Evolutionary conservation across 2,329 filamentous ascomycete species (phyloP), one percentile per base, ranked within the genome.

Genomic region (Chaetomium globosum): DNA sequence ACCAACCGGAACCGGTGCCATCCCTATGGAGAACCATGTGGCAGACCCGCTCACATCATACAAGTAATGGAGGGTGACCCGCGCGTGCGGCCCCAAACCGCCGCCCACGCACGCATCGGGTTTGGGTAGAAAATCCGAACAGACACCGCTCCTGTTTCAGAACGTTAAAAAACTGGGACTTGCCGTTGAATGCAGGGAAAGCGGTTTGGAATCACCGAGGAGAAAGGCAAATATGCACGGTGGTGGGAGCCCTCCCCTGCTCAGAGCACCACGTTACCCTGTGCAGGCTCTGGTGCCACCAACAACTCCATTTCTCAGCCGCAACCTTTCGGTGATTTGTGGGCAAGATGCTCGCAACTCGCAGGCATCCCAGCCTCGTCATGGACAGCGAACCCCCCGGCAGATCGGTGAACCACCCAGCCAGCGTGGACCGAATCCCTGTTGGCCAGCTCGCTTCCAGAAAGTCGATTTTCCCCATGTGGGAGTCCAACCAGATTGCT

Each of bases 401-500:
- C 21, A 56, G 55, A 57, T 57, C 55, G 55, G 33, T 57, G 36
- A 57, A 51, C 4, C 21, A 10, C 10, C 19, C 21, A 21, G 13
- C 56, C 39, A n/a, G 30, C 49, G 63, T 30, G 61, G 51, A 36
- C 10, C n/a, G 53, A 52, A 43, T 36, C 65, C 61, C 52, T 66
- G 61, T 43, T 57, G 10, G 10, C 33, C 9, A 62, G 33, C 65
- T 69, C 66, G 70, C 65, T 70, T 71, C 69, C 67, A 69, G 67
- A 69, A 68, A 67, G 30, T 60, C 46, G 64, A 46, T 30, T 56
- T 65, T 61, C 55, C 64, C 67, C 65, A 68, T 66, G 54, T 65
- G 58, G 65, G 59, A 65, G 56, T 56, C 65, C 67, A 70, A 67
- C 70, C 70, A 71, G 59, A 69, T 61, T 70, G 66, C 62, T 66